Evolutionary conservation across 805 yeast genomes (phyloP).

Genomic region (Zygosaccharomyces bailii): DNA sequence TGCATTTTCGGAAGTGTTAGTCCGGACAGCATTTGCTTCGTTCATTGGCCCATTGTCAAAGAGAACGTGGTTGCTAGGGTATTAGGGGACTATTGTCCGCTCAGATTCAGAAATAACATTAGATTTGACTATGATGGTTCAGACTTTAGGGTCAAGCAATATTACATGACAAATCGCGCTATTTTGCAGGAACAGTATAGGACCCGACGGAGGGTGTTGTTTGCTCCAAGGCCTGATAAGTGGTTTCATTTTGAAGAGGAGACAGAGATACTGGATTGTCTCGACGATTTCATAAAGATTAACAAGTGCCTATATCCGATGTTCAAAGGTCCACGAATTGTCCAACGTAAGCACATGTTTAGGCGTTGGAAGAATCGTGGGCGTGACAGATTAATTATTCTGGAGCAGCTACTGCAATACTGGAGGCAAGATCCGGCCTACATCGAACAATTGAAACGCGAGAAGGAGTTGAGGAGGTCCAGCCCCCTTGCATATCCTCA

Average conservation of each 20-base stretch:
- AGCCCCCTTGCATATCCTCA: not conserved
- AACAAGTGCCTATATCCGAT: conserved; percentile 10
- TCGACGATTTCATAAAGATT: conserved; percentile 12
- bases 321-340: conserved; percentile 11
- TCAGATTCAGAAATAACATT: conserved; percentile 11
- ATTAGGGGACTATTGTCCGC: conserved; percentile 13
- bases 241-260: conserved; percentile 13
- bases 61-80: conserved; percentile 9
- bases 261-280: conserved; percentile 8
- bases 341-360: conserved; percentile 10
- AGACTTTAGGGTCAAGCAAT: conserved; percentile 7
- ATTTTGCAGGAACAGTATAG: conserved; percentile 10
- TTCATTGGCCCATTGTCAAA: conserved; percentile 13
- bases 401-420: conserved; percentile 10
- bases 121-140: conserved; percentile 10
- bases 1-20: not conserved
- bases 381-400: conserved; percentile 8
- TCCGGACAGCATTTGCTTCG: conserved; percentile 2
- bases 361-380: conserved; percentile 14
- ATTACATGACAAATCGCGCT: conserved; percentile 8
- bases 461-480: conserved; percentile 3
- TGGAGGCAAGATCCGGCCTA: conserved; percentile 10
- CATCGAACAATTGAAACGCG: conserved; percentile 2
- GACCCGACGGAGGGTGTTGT: conserved; percentile 2
- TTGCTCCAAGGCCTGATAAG: conserved; percentile 5